Evolutionary conservation across 176 grass and related monocot genomes (phyloP).

Genomic region (Leersia perrieri): DNA sequence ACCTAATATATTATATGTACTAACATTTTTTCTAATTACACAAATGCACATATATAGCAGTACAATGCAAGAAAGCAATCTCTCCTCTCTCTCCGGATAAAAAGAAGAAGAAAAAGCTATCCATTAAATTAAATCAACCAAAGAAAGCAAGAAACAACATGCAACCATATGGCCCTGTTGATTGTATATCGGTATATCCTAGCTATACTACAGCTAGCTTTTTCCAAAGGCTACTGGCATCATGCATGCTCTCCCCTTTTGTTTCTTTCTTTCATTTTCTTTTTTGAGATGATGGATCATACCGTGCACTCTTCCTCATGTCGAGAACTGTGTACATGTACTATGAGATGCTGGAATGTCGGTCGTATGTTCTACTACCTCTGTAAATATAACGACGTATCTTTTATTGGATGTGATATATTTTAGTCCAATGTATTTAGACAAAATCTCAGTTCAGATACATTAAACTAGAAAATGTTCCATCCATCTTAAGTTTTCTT

Average conservation of each 20-base stretch:
- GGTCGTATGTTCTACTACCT: no score
- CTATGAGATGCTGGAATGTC: no score
- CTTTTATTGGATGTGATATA: no score
- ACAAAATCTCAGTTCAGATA: no score
- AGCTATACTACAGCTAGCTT: neutral
- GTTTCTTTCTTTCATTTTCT: no score
- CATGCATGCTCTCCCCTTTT: no score
- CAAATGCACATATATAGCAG: neutral
- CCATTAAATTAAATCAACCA: neutral
- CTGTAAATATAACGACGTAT: no score
- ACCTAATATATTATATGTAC: neutral
- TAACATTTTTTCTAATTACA: neutral
- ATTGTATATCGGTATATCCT: neutral
- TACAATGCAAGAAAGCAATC: neutral
- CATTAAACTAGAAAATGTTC: no score
- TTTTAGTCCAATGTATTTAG: no score
- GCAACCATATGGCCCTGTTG: neutral
- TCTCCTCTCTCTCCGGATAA: neutral
- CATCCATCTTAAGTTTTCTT: no score
- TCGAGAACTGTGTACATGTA: neutral
- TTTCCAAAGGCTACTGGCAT: neutral
- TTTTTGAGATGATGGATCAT: no score
- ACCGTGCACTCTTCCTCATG: neutral
- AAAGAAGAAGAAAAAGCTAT: neutral
- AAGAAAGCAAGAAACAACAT: neutral